phyloP scores from a whole-genome alignment of 495 filamentous ascomycete genomes.

The Tuber umbilicatum region DNA sequence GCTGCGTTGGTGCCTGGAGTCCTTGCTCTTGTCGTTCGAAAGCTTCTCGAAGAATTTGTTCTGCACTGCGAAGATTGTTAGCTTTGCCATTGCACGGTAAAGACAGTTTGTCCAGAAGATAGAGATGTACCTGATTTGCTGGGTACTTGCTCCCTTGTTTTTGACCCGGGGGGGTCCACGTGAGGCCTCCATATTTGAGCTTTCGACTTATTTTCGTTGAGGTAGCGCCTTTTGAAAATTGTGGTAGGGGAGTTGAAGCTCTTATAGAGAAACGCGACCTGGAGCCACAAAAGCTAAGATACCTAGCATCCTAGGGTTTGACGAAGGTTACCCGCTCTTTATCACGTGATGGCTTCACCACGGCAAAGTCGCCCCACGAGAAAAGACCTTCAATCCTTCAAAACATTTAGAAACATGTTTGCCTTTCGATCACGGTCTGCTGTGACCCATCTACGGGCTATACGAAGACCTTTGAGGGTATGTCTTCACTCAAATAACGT shows the following conservation, averaged over 20 bases:
- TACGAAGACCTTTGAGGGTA: slow-evolving; percentile 13
- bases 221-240: background rate
- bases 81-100: slow-evolving; percentile 7
- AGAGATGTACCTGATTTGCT: slow-evolving; percentile 35
- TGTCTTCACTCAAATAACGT: background rate
- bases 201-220: background rate
- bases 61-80: slow-evolving; percentile 55
- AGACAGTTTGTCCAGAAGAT: slow-evolving; percentile 6
- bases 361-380: background rate
- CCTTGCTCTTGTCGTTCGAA: slow-evolving; percentile 92
- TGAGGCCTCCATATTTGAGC: slow-evolving; percentile 66
- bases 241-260: background rate
- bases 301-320: background rate
- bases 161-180: slow-evolving; percentile 94
- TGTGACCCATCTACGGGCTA: slow-evolving; percentile 8
- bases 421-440: slow-evolving; percentile 27
- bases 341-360: background rate
- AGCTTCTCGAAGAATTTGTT: slow-evolving; percentile 95
- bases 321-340: background rate
- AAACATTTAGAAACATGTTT: slow-evolving; percentile 21
- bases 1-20: slow-evolving; percentile 83
- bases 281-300: background rate
- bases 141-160: slow-evolving; percentile 72
- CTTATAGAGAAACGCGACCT: background rate
- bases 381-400: background rate